Percentiles rank a stretch among this genome's conserved stretches.
phyloP scores from a whole-genome alignment of 2,329 filamentous ascomycete species.

The Chaetomium sp. region DNA sequence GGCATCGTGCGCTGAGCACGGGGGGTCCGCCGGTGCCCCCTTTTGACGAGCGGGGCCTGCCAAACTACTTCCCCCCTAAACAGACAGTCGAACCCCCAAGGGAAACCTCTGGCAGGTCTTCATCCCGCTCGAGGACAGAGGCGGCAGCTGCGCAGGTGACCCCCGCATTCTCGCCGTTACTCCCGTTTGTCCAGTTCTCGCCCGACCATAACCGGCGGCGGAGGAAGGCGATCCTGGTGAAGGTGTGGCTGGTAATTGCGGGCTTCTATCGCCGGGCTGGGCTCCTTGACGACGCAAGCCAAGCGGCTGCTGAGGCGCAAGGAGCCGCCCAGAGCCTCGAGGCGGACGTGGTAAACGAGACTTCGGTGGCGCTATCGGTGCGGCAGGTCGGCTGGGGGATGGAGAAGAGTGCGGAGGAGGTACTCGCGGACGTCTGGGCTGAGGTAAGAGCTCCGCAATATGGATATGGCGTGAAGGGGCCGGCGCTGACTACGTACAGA shows the following conservation, averaged over 20 bases:
- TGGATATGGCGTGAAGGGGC: not conserved
- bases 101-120: conserved; percentile 7
- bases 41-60: conserved; percentile 41
- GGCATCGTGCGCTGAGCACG: conserved; percentile 49
- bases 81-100: conserved; percentile 15
- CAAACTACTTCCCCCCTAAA: conserved; percentile 13
- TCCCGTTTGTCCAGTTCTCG: conserved; percentile 58
- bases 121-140: conserved; percentile 17
- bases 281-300: conserved; percentile 77
- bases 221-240: conserved; percentile 62
- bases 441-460: conserved; percentile 64
- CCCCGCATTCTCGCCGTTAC: conserved; percentile 49
- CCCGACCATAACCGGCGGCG: conserved; percentile 55
- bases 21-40: conserved; percentile 46
- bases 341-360: conserved; percentile 62
- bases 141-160: conserved; percentile 29
- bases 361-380: conserved; percentile 63
- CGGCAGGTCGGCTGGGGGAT: conserved; percentile 74
- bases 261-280: conserved; percentile 82
- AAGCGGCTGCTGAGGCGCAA: conserved; percentile 78
- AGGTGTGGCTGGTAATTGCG: conserved; percentile 88
- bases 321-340: conserved; percentile 75
- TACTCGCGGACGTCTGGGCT: conserved; percentile 81
- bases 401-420: conserved; percentile 77
- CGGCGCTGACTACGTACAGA: conserved; percentile 49